Base-by-base conservation (phyloP, 73 alveolate species). In the Diophrys sp. region DNA sequence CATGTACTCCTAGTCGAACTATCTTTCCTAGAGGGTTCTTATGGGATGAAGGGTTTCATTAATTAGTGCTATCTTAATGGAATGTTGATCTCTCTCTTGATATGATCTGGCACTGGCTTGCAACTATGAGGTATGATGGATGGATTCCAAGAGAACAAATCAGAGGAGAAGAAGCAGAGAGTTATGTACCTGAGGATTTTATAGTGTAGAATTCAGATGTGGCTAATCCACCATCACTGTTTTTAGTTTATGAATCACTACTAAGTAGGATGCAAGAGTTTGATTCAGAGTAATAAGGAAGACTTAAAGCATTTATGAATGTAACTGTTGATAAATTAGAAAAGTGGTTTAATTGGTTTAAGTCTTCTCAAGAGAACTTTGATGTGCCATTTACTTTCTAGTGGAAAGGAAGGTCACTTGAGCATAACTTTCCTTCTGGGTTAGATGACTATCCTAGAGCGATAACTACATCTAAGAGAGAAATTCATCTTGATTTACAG, bases 1-100 rank as follows among this genome's bases (percentile, higher is more conserved):
- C 98, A 2, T 98, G 98, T 0, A 86, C 96, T 27, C 99, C 99
- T 14, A 87, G 97, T 54, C 74, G 99, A 14, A 82, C 97, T 44
- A 92, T 92, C 78, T 97, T 97, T 74, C 99, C 99, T 0, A 74
- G 99, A 75, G 99, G 99, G 24, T 97, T 97, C 82, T 81, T 97
- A 71, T 97, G 99, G 99, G 99, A 97, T 87, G 99, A 97, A 77
- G 99, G 99, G 31, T 97, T 97, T 69, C 99, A 97, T 82, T 89
- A 91, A 55, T 73, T 91, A 79, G 80, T 97, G 54, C 89, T 93
- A 30, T 89, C 98, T 73, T 70, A 94, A 70, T 97, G 99, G 99
- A 86, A 91, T 34, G 82, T 90, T 31, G 76, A 84, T n/a, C 74
- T 97, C 30, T 95, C 97, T 78, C 75, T 93, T 77, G 98, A 93